These are phyloP conservation scores for Filosporella fistucella DNA, from an alignment of 495 filamentous ascomycete genomes.

Conservation along the genomic window DNA sequence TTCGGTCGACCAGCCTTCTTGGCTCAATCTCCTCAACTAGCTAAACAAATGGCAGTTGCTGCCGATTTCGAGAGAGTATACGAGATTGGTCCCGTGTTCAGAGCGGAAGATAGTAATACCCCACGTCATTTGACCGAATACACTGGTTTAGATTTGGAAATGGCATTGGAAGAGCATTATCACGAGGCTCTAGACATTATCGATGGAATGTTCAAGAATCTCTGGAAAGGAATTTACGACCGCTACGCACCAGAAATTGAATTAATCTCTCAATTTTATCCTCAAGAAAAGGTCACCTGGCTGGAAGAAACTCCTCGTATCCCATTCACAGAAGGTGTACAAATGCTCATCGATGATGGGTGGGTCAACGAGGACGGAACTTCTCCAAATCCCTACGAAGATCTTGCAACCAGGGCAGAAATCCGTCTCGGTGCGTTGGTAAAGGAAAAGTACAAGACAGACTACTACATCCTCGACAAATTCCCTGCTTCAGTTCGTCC, in stretches of 20 bases:
- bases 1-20: constrained; percentile 86
- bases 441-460: constrained; percentile 79
- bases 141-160: constrained; percentile 91
- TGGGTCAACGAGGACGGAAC: constrained; percentile 75
- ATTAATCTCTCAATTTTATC: constrained; percentile 55
- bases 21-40: constrained; percentile 88
- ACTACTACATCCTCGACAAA: constrained; percentile 95
- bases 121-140: constrained; percentile 96
- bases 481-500: constrained; percentile 80
- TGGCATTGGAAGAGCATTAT: constrained; percentile 86
- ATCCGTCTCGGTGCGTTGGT: constrained; percentile 79
- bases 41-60: constrained; percentile 93
- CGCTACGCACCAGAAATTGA: constrained; percentile 66
- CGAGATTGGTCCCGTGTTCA: constrained; percentile 93
- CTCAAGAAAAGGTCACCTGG: constrained; percentile 62
- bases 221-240: constrained; percentile 74
- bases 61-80: constrained; percentile 89
- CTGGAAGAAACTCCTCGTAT: constrained; percentile 77
- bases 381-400: constrained; percentile 61
- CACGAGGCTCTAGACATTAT: constrained; percentile 82
- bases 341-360: constrained; percentile 77
- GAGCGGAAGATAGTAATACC: constrained; percentile 95
- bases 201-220: constrained; percentile 80
- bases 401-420: constrained; percentile 80
- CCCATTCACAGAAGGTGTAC: constrained; percentile 73